Percentiles rank a stretch among this genome's conserved stretches.
Evolutionary conservation across 2,329 filamentous ascomycete species (phyloP).

Genomic region (Epichloe hybrida): DNA sequence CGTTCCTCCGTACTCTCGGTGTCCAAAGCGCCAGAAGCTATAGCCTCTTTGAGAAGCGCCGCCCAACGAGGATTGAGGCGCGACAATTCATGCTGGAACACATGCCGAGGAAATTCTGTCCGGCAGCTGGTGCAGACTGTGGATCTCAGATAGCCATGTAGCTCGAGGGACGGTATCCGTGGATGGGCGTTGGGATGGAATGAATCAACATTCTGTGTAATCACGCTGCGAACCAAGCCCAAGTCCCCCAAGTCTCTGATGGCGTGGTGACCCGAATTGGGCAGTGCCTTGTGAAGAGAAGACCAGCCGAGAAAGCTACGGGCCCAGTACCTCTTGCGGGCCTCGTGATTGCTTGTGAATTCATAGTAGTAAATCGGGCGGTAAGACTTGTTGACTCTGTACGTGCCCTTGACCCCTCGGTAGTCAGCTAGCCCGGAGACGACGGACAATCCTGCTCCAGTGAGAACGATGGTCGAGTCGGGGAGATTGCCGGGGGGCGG

Average conservation of each 20-base stretch:
- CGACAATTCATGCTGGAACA: constrained; percentile 65
- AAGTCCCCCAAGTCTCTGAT: constrained; percentile 58
- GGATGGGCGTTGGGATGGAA: constrained; percentile 76
- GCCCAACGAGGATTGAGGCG: constrained; percentile 79
- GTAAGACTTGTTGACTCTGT: constrained; percentile 80
- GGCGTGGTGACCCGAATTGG: constrained; percentile 69
- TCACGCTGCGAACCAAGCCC: constrained; percentile 60
- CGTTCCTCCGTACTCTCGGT: constrained; percentile 64
- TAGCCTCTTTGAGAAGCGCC: constrained; percentile 56
- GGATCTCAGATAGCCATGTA: constrained; percentile 81
- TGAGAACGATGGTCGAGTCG: constrained; percentile 37
- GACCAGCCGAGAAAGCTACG: constrained; percentile 89
- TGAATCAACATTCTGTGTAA: constrained; percentile 96
- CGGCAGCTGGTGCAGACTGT: constrained; percentile 71
- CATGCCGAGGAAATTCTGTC: constrained; percentile 53
- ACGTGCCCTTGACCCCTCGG: constrained; percentile 77
- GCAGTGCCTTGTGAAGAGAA: constrained; percentile 60
- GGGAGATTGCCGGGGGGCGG: constrained; percentile 36
- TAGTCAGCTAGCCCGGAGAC: constrained; percentile 91
- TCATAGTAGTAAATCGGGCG: constrained; percentile 89
- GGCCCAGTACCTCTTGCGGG: constrained; percentile 90
- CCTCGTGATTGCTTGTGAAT: constrained; percentile 69
- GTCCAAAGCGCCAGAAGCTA: constrained; percentile 61
- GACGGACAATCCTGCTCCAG: constrained; percentile 86
- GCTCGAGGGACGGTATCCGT: constrained; percentile 58